Percentiles rank a stretch among this genome's conserved stretches.
phyloP scores from a whole-genome alignment of 331 rosid species.

The Malus hybrid region DNA sequence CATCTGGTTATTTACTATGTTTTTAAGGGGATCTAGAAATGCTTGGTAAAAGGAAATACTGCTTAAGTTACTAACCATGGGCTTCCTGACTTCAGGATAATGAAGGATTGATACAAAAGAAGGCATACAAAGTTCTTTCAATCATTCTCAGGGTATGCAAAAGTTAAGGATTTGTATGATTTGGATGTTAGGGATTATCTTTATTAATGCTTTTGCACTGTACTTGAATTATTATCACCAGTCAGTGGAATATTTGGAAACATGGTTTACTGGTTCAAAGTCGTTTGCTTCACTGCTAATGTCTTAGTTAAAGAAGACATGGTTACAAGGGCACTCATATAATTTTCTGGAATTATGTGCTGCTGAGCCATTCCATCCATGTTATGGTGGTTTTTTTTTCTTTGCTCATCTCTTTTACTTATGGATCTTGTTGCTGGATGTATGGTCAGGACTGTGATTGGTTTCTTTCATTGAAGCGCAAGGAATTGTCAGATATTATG shows the following conservation, averaged over 20 bases:
- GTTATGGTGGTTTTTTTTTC: not conserved
- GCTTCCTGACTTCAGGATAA: conserved; percentile 53
- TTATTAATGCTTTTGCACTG: not conserved
- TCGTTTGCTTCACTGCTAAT: not conserved
- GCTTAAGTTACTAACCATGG: conserved; percentile 9
- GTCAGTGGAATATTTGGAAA: not conserved
- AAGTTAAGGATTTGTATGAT: not conserved
- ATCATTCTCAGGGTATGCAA: conserved; percentile 62
- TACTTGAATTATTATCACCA: not conserved
- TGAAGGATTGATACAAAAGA: conserved; percentile 84
- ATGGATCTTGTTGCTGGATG: conserved; percentile 12
- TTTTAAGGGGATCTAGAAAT: not conserved
- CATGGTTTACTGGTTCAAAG: not conserved
- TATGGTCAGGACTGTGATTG: conserved; percentile 47
- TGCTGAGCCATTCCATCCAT: not conserved
- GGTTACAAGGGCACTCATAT: no score
- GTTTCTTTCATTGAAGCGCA: conserved; percentile 49
- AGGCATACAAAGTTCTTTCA: conserved; percentile 92
- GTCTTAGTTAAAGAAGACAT: not conserved
- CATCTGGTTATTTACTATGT: not conserved
- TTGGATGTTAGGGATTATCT: not conserved
- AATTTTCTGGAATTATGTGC: not conserved
- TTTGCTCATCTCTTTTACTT: not conserved
- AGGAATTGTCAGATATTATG: conserved; percentile 54
- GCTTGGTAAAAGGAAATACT: not conserved